These are phyloP conservation scores for Helianthus tuberosus DNA, from an alignment of 129 eudicot genomes.

Conservation along the genomic window DNA sequence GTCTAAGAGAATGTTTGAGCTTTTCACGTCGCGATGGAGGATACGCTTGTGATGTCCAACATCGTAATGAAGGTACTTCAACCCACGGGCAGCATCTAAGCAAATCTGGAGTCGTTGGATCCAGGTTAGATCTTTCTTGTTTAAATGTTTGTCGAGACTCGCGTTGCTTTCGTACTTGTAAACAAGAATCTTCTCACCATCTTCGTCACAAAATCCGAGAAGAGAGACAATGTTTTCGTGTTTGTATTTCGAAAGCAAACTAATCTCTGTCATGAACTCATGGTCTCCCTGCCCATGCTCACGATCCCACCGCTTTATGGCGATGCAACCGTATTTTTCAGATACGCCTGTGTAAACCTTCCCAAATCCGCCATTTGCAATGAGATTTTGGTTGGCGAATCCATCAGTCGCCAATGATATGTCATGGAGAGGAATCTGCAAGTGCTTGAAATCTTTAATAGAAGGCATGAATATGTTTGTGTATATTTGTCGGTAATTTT, in stretches of 20 bases:
- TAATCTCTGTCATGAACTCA: not conserved
- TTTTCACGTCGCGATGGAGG: slow-evolving; percentile 21
- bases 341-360: not conserved
- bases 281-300: not conserved
- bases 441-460: too few species aligned
- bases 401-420: too few species aligned
- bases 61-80: slow-evolving; percentile 16
- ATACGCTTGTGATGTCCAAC: not conserved
- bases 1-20: not conserved
- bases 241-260: not conserved
- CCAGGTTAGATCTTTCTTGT: slow-evolving; percentile 29
- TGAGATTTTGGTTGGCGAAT: not conserved
- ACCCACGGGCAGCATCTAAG: slow-evolving; percentile 16
- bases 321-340: not conserved
- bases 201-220: not conserved
- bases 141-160: slow-evolving; percentile 18
- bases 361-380: not conserved
- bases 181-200: slow-evolving; percentile 35
- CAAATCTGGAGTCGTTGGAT: slow-evolving; percentile 29
- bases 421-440: too few species aligned
- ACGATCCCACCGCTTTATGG: not conserved
- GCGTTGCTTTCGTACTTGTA: slow-evolving; percentile 32
- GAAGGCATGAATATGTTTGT: too few species aligned
- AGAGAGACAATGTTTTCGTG: not conserved
- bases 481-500: too few species aligned